Evolutionary conservation across 257 asterid species (phyloP).

Genomic region (Gentiana straminea): DNA sequence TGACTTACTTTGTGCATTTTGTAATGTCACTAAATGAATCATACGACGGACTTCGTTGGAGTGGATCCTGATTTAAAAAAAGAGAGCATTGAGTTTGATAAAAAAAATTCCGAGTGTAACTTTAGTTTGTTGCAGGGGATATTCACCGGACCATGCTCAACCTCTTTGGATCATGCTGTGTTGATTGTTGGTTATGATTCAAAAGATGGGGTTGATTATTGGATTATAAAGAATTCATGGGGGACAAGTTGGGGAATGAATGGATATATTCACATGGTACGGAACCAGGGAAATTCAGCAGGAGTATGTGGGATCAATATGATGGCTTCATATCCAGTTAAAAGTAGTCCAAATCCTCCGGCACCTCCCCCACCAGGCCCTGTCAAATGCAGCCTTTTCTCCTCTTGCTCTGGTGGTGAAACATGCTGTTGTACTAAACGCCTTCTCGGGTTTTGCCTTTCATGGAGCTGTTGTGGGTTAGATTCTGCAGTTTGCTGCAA

Average conservation of each 20-base stretch:
- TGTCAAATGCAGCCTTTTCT: slow-evolving; percentile 42
- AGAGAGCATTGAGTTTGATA: too few relatives aligned
- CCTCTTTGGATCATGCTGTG: slow-evolving; percentile 78
- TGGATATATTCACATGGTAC: slow-evolving; percentile 63
- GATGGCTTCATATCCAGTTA: slow-evolving; percentile 82
- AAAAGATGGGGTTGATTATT: slow-evolving; percentile 63
- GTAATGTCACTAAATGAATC: too few relatives aligned
- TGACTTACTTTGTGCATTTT: too few relatives aligned
- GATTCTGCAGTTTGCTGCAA: slow-evolving; percentile 73
- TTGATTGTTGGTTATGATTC: slow-evolving; percentile 83
- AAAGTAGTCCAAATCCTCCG: slow-evolving; percentile 85
- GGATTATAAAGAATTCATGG: slow-evolving; percentile 96
- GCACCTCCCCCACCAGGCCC: slow-evolving; percentile 71
- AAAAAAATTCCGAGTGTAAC: too few relatives aligned
- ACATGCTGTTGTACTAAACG: slow-evolving; percentile 71
- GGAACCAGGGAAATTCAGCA: slow-evolving; percentile 38
- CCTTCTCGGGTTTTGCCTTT: slow-evolving; percentile 62
- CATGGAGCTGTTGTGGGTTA: slow-evolving; percentile 72
- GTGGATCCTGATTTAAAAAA: too few relatives aligned
- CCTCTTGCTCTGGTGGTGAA: slow-evolving; percentile 59
- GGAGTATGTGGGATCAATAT: slow-evolving; percentile 81
- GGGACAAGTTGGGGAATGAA: slow-evolving; percentile 79
- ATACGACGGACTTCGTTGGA: too few relatives aligned
- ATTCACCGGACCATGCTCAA: slow-evolving; percentile 84
- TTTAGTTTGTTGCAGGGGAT: slow-evolving; percentile 67